phyloP scores from a whole-genome alignment of 345 rosid species.

The Schrenkiella parvula region DNA sequence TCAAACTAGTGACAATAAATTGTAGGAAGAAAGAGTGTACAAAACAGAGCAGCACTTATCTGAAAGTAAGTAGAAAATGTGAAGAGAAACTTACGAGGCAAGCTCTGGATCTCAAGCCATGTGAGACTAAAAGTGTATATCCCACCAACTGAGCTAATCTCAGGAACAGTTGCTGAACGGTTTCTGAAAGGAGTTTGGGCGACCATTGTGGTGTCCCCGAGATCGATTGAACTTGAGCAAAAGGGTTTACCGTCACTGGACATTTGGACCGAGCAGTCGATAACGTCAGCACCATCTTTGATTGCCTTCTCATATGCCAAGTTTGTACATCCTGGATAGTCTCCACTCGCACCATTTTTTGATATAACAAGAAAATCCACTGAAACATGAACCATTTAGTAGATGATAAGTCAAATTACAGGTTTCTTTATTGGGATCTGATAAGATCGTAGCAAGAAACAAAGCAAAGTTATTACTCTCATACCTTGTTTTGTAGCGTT shows the following conservation, averaged over 20 bases:
- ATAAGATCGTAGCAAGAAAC: background rate
- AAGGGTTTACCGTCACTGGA: constrained; percentile 67
- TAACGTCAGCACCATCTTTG: constrained; percentile 60
- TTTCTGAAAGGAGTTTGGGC: constrained; percentile 35
- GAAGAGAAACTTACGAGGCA: constrained; percentile 54
- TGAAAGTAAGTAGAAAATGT: background rate
- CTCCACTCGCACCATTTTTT: constrained; percentile 88
- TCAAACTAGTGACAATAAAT: background rate
- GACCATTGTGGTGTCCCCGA: constrained; percentile 42
- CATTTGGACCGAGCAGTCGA: constrained; percentile 89
- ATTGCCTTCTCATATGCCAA: constrained; percentile 69
- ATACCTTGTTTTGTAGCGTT: constrained; percentile 62
- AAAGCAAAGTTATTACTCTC: constrained; percentile 7
- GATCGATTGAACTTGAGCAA: constrained; percentile 62
- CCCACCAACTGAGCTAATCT: constrained; percentile 35
- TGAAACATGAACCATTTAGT: constrained; percentile 30
- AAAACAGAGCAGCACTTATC: background rate
- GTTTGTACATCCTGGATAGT: constrained; percentile 84
- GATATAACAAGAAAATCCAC: constrained; percentile 56
- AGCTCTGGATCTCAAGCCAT: constrained; percentile 54
- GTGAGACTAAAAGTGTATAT: constrained; percentile 61
- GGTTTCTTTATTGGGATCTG: background rate
- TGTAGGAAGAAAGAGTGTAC: constrained; percentile 2
- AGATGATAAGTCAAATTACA: background rate
- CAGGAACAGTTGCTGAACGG: constrained; percentile 40